Evolutionary conservation across 768 basidiomycete genomes (phyloP).

Genomic region (Hypsizygus marmoreus): DNA sequence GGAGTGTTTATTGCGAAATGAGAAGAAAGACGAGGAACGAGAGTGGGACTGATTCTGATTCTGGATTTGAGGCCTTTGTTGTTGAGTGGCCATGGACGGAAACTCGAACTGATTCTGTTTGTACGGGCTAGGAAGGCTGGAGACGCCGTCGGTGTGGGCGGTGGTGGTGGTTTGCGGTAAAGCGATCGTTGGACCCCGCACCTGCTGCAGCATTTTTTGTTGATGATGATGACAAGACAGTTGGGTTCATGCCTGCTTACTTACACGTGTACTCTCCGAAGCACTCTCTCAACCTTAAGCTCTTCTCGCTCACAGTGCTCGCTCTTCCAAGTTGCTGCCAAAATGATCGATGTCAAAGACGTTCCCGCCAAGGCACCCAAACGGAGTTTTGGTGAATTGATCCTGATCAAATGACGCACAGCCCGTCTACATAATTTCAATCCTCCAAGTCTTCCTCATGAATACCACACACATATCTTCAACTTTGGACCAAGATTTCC

Average conservation of each 20-base stretch:
- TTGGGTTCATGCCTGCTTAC: constrained; percentile 12
- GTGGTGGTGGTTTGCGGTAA: constrained; percentile 13
- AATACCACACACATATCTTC: no score
- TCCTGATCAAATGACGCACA: background rate
- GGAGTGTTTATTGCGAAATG: constrained; percentile 49
- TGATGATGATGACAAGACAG: constrained; percentile 20
- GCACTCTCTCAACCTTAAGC: background rate
- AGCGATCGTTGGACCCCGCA: constrained; percentile 2
- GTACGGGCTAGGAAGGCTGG: background rate
- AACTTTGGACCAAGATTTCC: no score
- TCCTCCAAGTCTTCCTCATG: no score
- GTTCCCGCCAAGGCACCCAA: background rate
- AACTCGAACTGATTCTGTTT: constrained; percentile 17
- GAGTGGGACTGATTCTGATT: constrained; percentile 41
- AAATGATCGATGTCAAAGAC: background rate
- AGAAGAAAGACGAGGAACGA: constrained; percentile 68
- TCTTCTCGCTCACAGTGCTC: background rate
- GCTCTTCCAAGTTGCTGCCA: background rate
- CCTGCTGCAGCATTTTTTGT: constrained; percentile 7
- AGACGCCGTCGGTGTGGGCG: background rate
- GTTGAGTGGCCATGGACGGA: constrained; percentile 20
- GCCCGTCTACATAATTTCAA: no score
- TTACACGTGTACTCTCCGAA: constrained; percentile 13
- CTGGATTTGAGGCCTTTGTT: constrained; percentile 20
- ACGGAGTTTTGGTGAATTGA: background rate